These are phyloP conservation scores for Candolleomyces aberdarensis DNA, from an alignment of 768 basidiomycete genomes.

Conservation along the genomic window DNA sequence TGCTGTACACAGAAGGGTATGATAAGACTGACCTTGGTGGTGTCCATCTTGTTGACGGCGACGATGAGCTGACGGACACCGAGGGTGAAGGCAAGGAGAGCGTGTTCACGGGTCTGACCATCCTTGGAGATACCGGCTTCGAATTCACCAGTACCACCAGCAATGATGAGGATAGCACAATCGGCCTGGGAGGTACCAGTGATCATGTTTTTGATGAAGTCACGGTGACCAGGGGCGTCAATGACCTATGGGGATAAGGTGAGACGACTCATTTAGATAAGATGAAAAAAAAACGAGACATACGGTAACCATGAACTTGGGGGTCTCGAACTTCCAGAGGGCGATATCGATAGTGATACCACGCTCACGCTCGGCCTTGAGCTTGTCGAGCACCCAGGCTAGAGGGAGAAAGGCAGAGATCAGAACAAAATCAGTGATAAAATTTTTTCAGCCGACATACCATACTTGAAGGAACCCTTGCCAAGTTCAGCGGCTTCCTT, in stretches of 20 bases:
- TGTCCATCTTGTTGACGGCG: slow-evolving; percentile 99
- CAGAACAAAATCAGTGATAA: slow-evolving; percentile 11
- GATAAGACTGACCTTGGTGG: slow-evolving; percentile 70
- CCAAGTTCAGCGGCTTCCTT: slow-evolving; percentile 99
- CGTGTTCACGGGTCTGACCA: slow-evolving; percentile 99
- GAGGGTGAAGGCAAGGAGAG: slow-evolving; percentile 98
- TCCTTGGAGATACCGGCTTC: slow-evolving; percentile 99
- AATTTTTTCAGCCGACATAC: slow-evolving; percentile 41
- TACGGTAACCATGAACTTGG: slow-evolving; percentile 91
- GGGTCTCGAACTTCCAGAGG: slow-evolving; percentile 99
- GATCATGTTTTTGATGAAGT: slow-evolving; percentile 99
- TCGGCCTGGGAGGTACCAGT: slow-evolving; percentile 99
- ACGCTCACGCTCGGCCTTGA: slow-evolving; percentile 99
- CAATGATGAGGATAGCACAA: slow-evolving; percentile 99
- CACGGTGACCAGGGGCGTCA: slow-evolving; percentile 99
- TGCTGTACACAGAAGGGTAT: not conserved
- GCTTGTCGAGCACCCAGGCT: slow-evolving; percentile 99
- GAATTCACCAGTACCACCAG: slow-evolving; percentile 99
- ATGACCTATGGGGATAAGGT: slow-evolving; percentile 66
- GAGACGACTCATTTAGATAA: slow-evolving; percentile 15
- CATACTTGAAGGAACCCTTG: slow-evolving; percentile 98
- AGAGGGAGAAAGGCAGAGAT: slow-evolving; percentile 23
- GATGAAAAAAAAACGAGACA: slow-evolving; percentile 26
- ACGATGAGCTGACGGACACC: slow-evolving; percentile 99
- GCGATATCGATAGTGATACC: slow-evolving; percentile 99